Percentiles rank a stretch among this genome's conserved stretches.
phyloP scores from a whole-genome alignment of 768 basidiomycete genomes.

The Auricularia auricula-judae region DNA sequence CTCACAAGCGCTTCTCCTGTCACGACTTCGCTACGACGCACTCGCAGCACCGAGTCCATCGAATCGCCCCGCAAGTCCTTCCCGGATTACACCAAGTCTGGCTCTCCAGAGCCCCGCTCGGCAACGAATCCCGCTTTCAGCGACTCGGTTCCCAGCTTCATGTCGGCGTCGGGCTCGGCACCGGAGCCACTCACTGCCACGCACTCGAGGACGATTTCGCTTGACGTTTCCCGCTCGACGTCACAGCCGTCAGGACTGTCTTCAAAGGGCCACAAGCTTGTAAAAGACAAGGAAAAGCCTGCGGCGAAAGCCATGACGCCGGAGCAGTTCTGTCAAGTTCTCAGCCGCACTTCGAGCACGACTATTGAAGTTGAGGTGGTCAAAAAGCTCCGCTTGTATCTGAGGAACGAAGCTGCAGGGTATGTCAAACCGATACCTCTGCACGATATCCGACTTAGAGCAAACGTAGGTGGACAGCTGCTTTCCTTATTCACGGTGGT shows the following conservation, averaged over 20 bases:
- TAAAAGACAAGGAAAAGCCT: constrained; percentile 1
- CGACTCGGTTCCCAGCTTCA: background rate
- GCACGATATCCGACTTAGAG: constrained; percentile 3
- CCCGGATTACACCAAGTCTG: background rate
- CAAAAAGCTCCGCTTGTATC: constrained; percentile 76
- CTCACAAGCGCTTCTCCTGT: constrained; percentile 28
- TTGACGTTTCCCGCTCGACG: constrained; percentile 41
- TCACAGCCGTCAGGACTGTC: constrained; percentile 33
- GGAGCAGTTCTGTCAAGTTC: constrained; percentile 52
- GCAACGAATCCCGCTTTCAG: background rate
- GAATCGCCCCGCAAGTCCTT: constrained; percentile 33
- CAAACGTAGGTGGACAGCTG: constrained; percentile 72
- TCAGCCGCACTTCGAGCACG: constrained; percentile 57
- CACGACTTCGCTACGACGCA: constrained; percentile 51
- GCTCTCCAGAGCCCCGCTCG: background rate
- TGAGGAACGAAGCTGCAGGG: constrained; percentile 88
- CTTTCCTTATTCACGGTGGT: constrained; percentile 74
- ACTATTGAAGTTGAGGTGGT: constrained; percentile 76
- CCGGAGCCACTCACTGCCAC: background rate
- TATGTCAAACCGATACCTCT: constrained; percentile 20
- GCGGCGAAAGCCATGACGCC: constrained; percentile 46
- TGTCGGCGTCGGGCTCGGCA: background rate
- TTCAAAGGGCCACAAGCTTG: constrained; percentile 25
- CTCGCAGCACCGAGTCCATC: constrained; percentile 65
- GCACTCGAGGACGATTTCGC: constrained; percentile 51